Conservation (phyloP, 768 basidiomycete genomes). For the Peribolospora baueri region DNA sequence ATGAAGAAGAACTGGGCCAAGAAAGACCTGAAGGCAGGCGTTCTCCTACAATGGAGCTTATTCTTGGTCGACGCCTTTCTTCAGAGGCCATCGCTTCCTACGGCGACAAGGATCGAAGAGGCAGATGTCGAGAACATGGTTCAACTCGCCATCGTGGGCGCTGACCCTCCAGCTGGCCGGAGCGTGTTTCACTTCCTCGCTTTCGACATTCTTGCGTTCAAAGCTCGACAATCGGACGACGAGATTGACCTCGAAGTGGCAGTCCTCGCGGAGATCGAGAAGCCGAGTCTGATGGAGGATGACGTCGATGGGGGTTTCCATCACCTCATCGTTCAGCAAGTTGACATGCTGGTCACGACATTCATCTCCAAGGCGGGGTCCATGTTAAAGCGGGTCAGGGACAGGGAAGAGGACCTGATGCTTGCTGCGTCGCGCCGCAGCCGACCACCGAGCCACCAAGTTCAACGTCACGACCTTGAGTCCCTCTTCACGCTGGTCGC, state of each 20-base stretch:
- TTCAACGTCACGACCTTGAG: conserved; percentile 49
- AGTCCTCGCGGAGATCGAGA: background rate
- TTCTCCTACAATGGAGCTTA: conserved; percentile 69
- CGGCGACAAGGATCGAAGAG: conserved; percentile 34
- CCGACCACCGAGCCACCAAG: conserved; percentile 23
- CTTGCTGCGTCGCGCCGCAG: conserved; percentile 23
- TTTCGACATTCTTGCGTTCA: conserved; percentile 35
- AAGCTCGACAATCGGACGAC: conserved; percentile 21
- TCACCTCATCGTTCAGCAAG: conserved; percentile 32
- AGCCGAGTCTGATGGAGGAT: conserved; percentile 3
- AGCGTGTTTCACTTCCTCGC: conserved; percentile 50
- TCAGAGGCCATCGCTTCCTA: conserved; percentile 39
- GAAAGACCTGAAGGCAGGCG: conserved; percentile 16
- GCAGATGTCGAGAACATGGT: conserved; percentile 60
- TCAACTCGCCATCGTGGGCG: conserved; percentile 59
- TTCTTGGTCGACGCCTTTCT: conserved; percentile 55
- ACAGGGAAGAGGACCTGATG: conserved; percentile 62
- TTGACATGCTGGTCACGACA: conserved; percentile 47
- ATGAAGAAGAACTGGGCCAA: conserved; percentile 9
- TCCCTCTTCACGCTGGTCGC: conserved; percentile 64
- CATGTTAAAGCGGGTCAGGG: conserved; percentile 35
- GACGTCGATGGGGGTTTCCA: conserved; percentile 27
- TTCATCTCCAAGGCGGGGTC: conserved; percentile 18
- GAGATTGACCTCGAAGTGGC: conserved; percentile 13
- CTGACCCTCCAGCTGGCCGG: too few species aligned